Evolutionary conservation across 2,329 filamentous ascomycete genomes (phyloP), one percentile per base, ranked within the genome.

Genomic region (Epichloe hybrida): DNA sequence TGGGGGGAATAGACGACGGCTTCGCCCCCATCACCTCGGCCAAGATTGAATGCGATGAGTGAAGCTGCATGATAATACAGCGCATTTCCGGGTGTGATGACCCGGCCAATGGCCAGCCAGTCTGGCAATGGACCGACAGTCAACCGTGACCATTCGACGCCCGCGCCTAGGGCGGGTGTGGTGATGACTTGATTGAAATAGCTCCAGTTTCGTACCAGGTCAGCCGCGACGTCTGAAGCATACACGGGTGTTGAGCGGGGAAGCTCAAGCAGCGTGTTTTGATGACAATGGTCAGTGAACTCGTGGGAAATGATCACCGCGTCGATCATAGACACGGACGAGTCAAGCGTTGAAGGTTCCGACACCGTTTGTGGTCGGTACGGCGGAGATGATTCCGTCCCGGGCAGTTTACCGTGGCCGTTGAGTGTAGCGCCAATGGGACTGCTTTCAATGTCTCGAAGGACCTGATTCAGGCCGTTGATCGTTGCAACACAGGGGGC

Each of bases 231-330:
- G 57, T 74, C 71, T 2, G 77, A 74, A 12, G 80, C 80, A 52
- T 83, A 75, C 0, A 85, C 69, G 0, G 80, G 79, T 4, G 80
- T 75, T 42, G 69, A 62, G 1, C 57, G 56, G 5, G 5, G 67
- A 3, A 84, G 63, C 56, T 82, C 73, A 42, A 74, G 61, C 27
- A 85, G 65, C 13, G 81, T 85, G 3, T 75, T 70, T 53, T 75
- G 70, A 58, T 85, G 80, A 62, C 80, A 84, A 59, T 84, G 82
- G 58, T 85, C 81, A 1, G 81, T 84, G 56, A 84, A 85, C 60
- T 84, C 81, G 59, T 85, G 81, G 15, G 72, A 78, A 35, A 84
- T 69, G 31, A 72, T 70, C 2, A 84, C 77, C 2, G 67, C 74
- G 59, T 85, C 81, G 34, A 84, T 73, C 43, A 70, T 68, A 12